Evolutionary conservation across 768 basidiomycete genomes (phyloP), one percentile per base, ranked within the genome.

Genomic region (Crepidotus variabilis): DNA sequence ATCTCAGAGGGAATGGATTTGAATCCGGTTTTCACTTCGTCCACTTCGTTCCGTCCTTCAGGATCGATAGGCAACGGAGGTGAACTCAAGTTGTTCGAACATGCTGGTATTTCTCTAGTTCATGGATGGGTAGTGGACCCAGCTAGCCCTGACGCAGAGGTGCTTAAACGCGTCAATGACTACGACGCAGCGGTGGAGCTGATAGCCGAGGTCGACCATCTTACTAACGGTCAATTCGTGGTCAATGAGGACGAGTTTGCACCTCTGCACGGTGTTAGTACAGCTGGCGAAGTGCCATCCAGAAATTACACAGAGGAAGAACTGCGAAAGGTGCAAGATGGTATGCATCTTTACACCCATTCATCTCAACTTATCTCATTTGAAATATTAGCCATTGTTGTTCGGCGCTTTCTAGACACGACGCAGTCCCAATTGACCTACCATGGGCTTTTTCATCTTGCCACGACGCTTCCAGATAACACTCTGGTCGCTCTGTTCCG

Each of bases 111-210:
- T 46, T 73, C 81, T 5, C 83, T 97, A 39, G 85, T 94, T 1
- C 94, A 96, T 57, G 94, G 94, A 1, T 97, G 94, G 94, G 79
- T 89, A 14, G 84, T 84, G n/a, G 88, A 90, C 59, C 86, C 86
- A 0, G 77, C 75, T 2, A 84, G 82, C 56, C 71, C 77, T 0
- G 90, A 92, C 65, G 78, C 81, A 9, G 61, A 61, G 0, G 81
- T 80, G 0, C 70, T 93, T 35, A 64, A 76, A 32, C 74, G 75
- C 2, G 72, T 79, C 0, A 72, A 79, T 51, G 87, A 90, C 67
- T 94, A 92, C 57, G 91, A 94, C 65, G 80, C 72, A 21, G 86
- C 90, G 0, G 84, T 89, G 2, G 85, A 79, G 47, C 72, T 86
- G 28, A 85, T 94, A 57, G 92, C 88, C 0, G 88, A 87, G 35